Base-by-base conservation (phyloP, 768 basidiomycete genomes). In the Auricularia heimuer region DNA sequence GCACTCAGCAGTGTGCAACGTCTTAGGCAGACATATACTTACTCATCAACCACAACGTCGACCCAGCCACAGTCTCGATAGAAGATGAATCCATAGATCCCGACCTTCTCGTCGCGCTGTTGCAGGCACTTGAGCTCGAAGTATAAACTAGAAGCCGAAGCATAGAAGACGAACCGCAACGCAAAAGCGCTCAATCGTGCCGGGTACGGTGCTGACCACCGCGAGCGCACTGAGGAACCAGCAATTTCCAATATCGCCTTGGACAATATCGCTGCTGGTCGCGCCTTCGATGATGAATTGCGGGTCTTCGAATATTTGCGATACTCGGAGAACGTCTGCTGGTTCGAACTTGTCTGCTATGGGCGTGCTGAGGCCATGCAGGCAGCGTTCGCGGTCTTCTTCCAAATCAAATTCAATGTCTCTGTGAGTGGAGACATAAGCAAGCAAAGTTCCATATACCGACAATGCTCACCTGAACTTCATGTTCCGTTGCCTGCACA, bases 61-160 rank as follows among this genome's bases (percentile, higher is more conserved):
- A 80, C 79, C 83, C 83, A 85, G 34, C 75, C 73, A 51, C 73
- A 73, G 69, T 84, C 83, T 2, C 82, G 74, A 71, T 79, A 82
- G 71, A 85, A 84, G 61, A 85, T 77, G 70, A 83, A 85, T 1
- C 83, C 84, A 66, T 85, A 85, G 3, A 85, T 77, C 2, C 83
- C 83, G 35, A 83, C 79, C 67, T 78, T 44, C 68, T 83, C 80
- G 66, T 83, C 80, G 12, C 79, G 74, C 81, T 83, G 65, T 3
- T 66, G 33, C 34, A 56, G 33, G 2, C 34, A 51, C 39, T 33
- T 42, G 45, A 61, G 34, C 24, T 16, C 10, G 8, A 29, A 29
- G 29, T 29, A 29, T 29, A 65, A 12, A 29, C 62, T 29, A 51
- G 34, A 3, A 36, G 47, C 36, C 36, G 35, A 1, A 4, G n/a